Conservation (phyloP, 208 protist genomes). For the Angomonas ambiguus region DNA sequence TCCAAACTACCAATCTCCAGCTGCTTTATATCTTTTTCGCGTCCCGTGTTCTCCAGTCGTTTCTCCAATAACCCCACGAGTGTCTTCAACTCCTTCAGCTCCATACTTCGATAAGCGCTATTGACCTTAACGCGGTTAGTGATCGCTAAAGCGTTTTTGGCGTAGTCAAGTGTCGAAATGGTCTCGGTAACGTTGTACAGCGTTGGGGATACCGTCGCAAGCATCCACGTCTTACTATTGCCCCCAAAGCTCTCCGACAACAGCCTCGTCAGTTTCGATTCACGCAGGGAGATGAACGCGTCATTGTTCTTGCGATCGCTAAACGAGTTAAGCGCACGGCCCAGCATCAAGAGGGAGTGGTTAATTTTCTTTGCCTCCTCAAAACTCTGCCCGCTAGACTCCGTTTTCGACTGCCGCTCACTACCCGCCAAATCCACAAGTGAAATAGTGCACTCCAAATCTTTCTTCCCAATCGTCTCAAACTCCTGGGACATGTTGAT, state of each 20-base stretch:
- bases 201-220: conserved; percentile 83
- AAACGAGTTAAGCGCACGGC: conserved; percentile 82
- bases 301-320: conserved; percentile 59
- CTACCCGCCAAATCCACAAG: conserved; percentile 82
- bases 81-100: conserved; percentile 67
- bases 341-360: conserved; percentile 80
- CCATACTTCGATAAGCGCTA: conserved; percentile 43
- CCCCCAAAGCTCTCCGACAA: conserved; percentile 89
- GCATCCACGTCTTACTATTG: conserved; percentile 93
- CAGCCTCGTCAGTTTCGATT: conserved; percentile 87
- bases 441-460: conserved; percentile 58
- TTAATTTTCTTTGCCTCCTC: conserved; percentile 91
- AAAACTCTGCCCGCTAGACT: conserved; percentile 68
- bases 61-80: conserved; percentile 42
- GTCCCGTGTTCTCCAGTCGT: conserved; percentile 31
- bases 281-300: conserved; percentile 73
- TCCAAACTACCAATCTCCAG: conserved; percentile 28
- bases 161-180: conserved; percentile 80
- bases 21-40: conserved; percentile 28
- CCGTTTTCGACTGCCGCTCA: conserved; percentile 81
- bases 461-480: conserved; percentile 38
- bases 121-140: conserved; percentile 73
- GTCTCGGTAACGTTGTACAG: conserved; percentile 77
- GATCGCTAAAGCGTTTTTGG: conserved; percentile 75
- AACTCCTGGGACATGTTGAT: conserved; percentile 65